Evolutionary conservation across 2,329 filamentous ascomycete species (phyloP), one percentile per base, ranked within the genome.

Genomic region (Diaporthe nobilis): DNA sequence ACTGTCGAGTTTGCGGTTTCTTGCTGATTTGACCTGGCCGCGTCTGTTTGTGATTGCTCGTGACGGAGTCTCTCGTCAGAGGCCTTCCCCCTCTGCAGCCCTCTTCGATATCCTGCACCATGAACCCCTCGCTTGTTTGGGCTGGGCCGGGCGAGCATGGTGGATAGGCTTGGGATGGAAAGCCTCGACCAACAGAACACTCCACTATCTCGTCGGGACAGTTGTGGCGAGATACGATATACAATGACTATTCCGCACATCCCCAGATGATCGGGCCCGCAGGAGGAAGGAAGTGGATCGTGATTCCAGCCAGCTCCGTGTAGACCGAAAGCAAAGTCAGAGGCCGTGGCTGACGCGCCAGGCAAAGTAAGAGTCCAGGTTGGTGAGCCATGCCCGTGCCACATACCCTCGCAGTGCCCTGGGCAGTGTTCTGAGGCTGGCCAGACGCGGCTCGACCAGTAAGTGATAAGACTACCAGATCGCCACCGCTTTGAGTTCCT

Each of bases 1-100:
- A 74, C 72, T 74, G 65, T 75, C 71, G 65, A 71, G 73, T 71
- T 70, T 75, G 53, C 68, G 67, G 73, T 75, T 71, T 71, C 58
- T 70, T 70, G 65, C 65, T 61, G 58, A 34, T 73, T 55, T 73
- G 71, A 61, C 71, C 60, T 73, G 58, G 71, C 71, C 58, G 58
- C 58, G 60, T 73, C 58, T 73, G 47, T 73, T 73, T 73, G 71
- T 73, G 71, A 73, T 65, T 57, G 47, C 47, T 65, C 51, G 71
- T 73, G 71, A 73, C 55, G 71, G 58, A 55, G 49, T 44, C 47
- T 22, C 42, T 31, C 34, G 61, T 65, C 42, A 65, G 53, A 55
- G 61, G 61, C 61, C 42, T 37, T 47, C 22, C 71, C 37, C 34
- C 58, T 65, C 37, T 47, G 49, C 71, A 55, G 37, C 39, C 61